Evolutionary conservation across 805 yeast genomes (phyloP), one percentile per base, ranked within the genome.

Genomic region (Candida awuae): DNA sequence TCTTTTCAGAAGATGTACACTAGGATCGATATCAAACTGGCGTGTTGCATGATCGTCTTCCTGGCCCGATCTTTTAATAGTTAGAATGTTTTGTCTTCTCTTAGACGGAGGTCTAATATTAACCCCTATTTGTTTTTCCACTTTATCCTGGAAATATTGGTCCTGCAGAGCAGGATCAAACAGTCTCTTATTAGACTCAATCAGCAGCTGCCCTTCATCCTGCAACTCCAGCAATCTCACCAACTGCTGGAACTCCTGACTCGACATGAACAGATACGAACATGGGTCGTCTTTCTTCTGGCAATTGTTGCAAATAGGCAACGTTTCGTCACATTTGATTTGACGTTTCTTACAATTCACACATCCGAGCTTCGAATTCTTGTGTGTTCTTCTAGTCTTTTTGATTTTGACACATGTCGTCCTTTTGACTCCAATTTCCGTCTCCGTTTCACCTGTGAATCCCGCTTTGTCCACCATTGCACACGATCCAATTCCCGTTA

Each of bases 311-410:
- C 68, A 64, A 16, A 44, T 47, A 1, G 63, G 63, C 7, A 50
- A 35, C 1, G 42, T 38, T 33, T 59, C 62, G 35, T 56, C 61
- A 39, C 63, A 58, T 51, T 59, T 65, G 39, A 64, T 48, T 38
- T 63, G 64, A 18, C 67, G 48, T 30, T 60, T 36, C 44, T 65
- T 65, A 45, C 70, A 65, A 32, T 53, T 59, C n/a, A 47, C 37
- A 39, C 70, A 65, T 3, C 70, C 70, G 37, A 58, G 53, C 38
- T 64, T 53, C 31, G 65, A 58, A 44, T 65, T 63, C 34, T 54
- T 53, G 25, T 66, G 51, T 21, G 38, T 41, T 19, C 37, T 20
- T n/a, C 39, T 30, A 6, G 30, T n/a, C n/a, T 29, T 32, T 25
- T 34, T 18, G 5, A 16, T 29, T 15, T 17, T 29, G 32, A 14